These are phyloP conservation scores for Oryza glumipatula DNA, from an alignment of 176 grass and related monocot species.

Conservation along the genomic window DNA sequence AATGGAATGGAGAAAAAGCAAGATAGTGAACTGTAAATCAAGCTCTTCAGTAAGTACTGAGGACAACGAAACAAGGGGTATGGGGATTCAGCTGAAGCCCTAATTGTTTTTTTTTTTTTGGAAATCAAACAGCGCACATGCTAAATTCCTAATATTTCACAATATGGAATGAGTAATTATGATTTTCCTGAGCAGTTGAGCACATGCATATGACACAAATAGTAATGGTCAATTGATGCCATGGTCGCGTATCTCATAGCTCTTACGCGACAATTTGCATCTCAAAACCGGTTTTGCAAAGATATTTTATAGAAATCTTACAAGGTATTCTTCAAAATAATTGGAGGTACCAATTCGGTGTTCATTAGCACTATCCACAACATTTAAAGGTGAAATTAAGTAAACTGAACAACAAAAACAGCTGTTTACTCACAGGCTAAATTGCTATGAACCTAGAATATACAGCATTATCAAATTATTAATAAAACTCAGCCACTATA, in stretches of 20 bases:
- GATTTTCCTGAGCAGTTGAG: not conserved
- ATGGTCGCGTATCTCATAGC: not conserved
- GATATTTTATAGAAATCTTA: not conserved
- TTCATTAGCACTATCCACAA: not conserved
- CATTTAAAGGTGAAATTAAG: not conserved
- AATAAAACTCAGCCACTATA: conserved; percentile 2
- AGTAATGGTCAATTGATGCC: not conserved
- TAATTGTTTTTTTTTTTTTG: no score
- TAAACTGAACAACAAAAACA: not conserved
- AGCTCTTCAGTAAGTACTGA: no score
- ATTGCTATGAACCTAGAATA: not conserved
- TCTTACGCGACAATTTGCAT: not conserved
- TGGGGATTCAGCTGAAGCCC: no score
- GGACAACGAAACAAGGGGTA: no score
- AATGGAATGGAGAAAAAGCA: no score
- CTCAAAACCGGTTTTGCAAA: not conserved
- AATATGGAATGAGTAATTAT: not conserved
- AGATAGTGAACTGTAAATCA: no score
- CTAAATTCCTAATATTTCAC: no score
- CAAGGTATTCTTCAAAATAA: not conserved
- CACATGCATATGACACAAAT: not conserved
- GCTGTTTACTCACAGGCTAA: conserved; percentile 2
- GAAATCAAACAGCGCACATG: no score
- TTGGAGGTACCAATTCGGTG: not conserved
- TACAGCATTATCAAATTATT: conserved; percentile 23